Base-by-base conservation (phyloP, 2,329 filamentous ascomycete species). In the Teratosphaeria destructans region DNA sequence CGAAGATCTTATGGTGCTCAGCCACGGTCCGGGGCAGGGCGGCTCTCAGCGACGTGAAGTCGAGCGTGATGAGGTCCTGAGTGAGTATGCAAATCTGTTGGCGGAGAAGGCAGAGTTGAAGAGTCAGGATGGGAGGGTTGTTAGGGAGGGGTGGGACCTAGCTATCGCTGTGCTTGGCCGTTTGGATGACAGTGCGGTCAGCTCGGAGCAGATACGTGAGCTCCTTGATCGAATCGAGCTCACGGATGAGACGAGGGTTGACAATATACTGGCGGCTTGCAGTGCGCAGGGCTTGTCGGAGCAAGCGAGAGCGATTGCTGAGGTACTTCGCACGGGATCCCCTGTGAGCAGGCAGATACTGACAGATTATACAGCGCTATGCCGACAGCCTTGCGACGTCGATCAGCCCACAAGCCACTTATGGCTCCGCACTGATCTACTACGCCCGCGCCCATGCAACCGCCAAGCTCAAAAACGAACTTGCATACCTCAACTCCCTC, bases 401-500 rank as follows among this genome's bases (percentile, higher is more conserved):
- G 0, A 84, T 89, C 67, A 57, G 64, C 35, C 43, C 43, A 6
- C 57, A 63, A 8, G 83, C 87, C 58, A 29, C 32, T 32, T 96
- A 93, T 66, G 93, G 93, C 58, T 85, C 93, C 64, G 89, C 90
- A 0, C 81, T 97, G 23, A 86, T 94, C 76, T 96, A 95, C 77
- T 97, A 94, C 72, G 88, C 93, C 27, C 84, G 95, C 12, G 89
- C 91, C 3, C 91, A 95, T 69, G 84, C 86, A 29, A 78, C 84
- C 1, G 79, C 82, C 63, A 95, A 93, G 73, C 86, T 96, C 57
- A 89, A 89, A 68, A 86, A 91, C 63, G 88, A 96, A 23, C 81
- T 96, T 52, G 89, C 95, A 70, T 82, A 94, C 3, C 84, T 97
- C 57, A 93, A 91, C 66, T 90, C 90, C 2, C 88, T 91, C 72